These are phyloP conservation scores for Rhynchospora pubera DNA, from an alignment of 176 grass and related monocot species.

Conservation along the genomic window DNA sequence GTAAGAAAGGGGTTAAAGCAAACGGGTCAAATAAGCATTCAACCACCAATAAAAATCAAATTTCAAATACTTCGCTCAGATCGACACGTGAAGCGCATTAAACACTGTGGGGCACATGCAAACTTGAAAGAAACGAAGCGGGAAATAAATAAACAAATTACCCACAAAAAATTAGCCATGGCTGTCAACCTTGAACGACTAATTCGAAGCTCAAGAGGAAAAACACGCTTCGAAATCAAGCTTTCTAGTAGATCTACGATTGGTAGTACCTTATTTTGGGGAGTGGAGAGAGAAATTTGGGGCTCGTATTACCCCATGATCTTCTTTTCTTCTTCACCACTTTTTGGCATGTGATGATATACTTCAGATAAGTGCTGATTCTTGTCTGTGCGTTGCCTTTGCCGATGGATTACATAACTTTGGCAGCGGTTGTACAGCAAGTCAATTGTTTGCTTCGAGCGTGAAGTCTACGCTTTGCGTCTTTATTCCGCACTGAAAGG, in stretches of 20 bases:
- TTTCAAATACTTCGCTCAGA: background rate
- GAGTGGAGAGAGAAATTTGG: background rate
- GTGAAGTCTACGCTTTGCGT: too few relatives aligned
- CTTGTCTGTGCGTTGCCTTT: too few relatives aligned
- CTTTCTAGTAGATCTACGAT: background rate
- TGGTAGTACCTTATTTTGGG: background rate
- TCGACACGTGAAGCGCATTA: background rate
- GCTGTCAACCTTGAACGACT: background rate
- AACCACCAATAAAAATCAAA: too few relatives aligned
- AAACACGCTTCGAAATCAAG: background rate
- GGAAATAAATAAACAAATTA: constrained; percentile 19
- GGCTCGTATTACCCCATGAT: background rate
- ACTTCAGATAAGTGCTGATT: background rate
- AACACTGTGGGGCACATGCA: background rate
- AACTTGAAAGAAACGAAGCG: constrained; percentile 2
- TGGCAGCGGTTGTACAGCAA: too few relatives aligned
- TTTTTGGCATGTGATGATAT: background rate
- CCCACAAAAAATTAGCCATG: constrained; percentile 24
- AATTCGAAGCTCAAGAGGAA: background rate
- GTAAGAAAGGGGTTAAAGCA: background rate
- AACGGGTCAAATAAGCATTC: constrained; percentile 29
- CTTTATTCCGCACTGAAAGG: too few relatives aligned
- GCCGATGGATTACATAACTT: too few relatives aligned
- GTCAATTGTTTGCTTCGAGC: too few relatives aligned
- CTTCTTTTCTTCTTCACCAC: background rate